Evolutionary conservation across 2,329 filamentous ascomycete genomes (phyloP).

Genomic region (Botryotinia calthae): DNA sequence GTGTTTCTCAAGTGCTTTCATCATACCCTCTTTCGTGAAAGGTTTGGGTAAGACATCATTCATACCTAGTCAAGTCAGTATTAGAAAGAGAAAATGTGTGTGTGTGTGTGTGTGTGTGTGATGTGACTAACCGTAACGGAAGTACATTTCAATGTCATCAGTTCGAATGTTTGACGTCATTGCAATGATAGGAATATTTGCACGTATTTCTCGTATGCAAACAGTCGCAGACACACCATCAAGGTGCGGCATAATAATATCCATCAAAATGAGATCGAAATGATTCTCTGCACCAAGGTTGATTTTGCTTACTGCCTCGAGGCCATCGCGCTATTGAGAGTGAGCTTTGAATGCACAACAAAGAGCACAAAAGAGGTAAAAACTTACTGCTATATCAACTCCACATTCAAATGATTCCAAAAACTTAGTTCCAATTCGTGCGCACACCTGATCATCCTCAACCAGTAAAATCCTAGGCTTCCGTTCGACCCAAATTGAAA

Average conservation of each 20-base stretch:
- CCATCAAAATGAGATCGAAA: slow-evolving; percentile 76
- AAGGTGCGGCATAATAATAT: slow-evolving; percentile 95
- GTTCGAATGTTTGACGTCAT: slow-evolving; percentile 99
- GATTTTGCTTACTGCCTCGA: slow-evolving; percentile 88
- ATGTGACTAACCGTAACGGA: slow-evolving; percentile 75
- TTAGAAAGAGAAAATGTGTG: not conserved
- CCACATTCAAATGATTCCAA: slow-evolving; percentile 62
- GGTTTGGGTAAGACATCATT: slow-evolving; percentile 96
- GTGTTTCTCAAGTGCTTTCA: slow-evolving; percentile 84
- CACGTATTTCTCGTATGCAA: slow-evolving; percentile 83
- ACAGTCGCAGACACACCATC: slow-evolving; percentile 94
- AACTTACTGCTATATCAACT: slow-evolving; percentile 64
- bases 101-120: slow-evolving; percentile 9
- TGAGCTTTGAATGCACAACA: slow-evolving; percentile 8
- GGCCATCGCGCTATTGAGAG: slow-evolving; percentile 67
- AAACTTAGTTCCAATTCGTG: slow-evolving; percentile 67
- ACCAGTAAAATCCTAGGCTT: slow-evolving; percentile 85
- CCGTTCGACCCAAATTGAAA: slow-evolving; percentile 55
- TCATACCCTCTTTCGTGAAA: slow-evolving; percentile 85
- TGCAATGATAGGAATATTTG: slow-evolving; percentile 83
- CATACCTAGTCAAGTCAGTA: slow-evolving; percentile 66
- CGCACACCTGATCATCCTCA: slow-evolving; percentile 72
- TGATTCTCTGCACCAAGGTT: slow-evolving; percentile 46
- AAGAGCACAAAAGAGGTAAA: not conserved
- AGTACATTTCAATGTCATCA: slow-evolving; percentile 96